Conservation (phyloP, 495 filamentous ascomycete genomes). For the Hypoxylon rickii region DNA sequence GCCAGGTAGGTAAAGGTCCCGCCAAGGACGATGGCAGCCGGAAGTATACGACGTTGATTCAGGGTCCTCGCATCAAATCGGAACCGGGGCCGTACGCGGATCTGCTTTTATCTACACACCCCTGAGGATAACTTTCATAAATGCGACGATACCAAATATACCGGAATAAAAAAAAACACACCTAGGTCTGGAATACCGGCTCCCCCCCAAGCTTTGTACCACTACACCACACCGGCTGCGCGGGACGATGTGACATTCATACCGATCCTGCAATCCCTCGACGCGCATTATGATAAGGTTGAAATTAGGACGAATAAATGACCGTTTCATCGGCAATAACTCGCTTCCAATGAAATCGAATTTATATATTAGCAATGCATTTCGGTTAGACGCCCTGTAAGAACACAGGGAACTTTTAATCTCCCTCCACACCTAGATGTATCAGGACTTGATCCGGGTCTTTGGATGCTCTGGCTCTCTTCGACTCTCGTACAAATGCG, state of each 20-base stretch:
- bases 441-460: constrained; percentile 1
- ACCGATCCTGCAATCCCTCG: constrained; percentile 35
- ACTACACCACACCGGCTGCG: constrained; percentile 14
- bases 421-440: constrained; percentile 1
- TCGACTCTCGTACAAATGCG: neutral
- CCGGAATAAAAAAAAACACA: constrained; percentile 18
- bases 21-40: constrained; percentile 11
- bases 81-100: constrained; percentile 14
- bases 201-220: neutral
- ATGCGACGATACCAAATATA: constrained; percentile 1
- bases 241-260: constrained; percentile 32
- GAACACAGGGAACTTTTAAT: constrained; percentile 11
- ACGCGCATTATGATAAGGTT: constrained; percentile 20
- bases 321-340: constrained; percentile 24
- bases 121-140: constrained; percentile 2
- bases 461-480: constrained; percentile 2
- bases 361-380: constrained; percentile 8
- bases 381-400: constrained; percentile 27
- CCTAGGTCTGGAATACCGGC: constrained; percentile 23
- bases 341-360: constrained; percentile 28
- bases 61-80: constrained; percentile 24
- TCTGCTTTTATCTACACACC: constrained; percentile 15
- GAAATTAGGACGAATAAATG: constrained; percentile 26
- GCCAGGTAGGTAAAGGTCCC: neutral
- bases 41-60: constrained; percentile 28